A percentile compares a stretch with the other conserved stretches of the same genome.
Conservation (phyloP, 1,284 basidiomycete genomes). For the Melampsora larici-populina region DNA sequence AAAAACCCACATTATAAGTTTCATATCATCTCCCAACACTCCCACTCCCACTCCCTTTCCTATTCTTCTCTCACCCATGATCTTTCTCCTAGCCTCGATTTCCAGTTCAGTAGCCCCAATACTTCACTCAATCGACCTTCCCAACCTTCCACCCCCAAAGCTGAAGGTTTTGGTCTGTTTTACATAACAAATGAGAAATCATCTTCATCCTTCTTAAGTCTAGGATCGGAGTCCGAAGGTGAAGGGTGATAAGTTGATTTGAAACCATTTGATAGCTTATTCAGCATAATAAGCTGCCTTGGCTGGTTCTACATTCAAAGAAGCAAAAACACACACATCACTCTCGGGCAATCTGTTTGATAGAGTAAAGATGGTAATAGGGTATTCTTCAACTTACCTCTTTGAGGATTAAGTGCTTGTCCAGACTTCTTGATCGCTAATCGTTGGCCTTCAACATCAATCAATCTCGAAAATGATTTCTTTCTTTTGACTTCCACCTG, state of each 20-base stretch:
- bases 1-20: too few relatives aligned
- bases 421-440: conserved; percentile 39
- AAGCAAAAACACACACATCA: neutral
- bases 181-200: conserved; percentile 20
- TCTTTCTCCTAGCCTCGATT: conserved; percentile 18
- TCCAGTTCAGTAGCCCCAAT: conserved; percentile 38
- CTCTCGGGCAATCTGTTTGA: too few relatives aligned
- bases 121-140: conserved; percentile 4
- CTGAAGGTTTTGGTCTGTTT: conserved; percentile 7
- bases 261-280: conserved; percentile 40
- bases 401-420: conserved; percentile 25
- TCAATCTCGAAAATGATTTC: conserved; percentile 38
- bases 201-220: conserved; percentile 37
- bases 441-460: conserved; percentile 38
- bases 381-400: conserved; percentile 14
- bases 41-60: too few relatives aligned
- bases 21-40: too few relatives aligned
- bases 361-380: too few relatives aligned
- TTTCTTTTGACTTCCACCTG: conserved; percentile 6
- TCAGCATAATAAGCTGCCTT: conserved; percentile 41
- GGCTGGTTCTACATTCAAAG: conserved; percentile 14
- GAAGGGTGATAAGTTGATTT: conserved; percentile 36
- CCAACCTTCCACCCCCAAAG: conserved; percentile 31
- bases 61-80: neutral
- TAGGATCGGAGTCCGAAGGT: conserved; percentile 38